Conservation (phyloP, 2,329 filamentous ascomycete species). For the Colletotrichum chlorophyti region DNA sequence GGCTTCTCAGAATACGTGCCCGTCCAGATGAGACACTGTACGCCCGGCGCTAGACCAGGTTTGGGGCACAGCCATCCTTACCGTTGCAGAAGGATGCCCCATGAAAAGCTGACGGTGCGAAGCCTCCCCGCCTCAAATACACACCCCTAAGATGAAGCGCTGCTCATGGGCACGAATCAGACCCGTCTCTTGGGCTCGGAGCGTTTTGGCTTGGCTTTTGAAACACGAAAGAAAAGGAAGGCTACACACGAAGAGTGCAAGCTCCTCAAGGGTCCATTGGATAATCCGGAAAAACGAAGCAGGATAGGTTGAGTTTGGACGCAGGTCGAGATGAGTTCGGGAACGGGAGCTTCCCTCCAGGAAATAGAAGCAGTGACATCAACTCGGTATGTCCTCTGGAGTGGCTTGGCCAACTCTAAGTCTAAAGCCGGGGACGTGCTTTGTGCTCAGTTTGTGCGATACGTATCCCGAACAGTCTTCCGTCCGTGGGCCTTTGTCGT, state of each 20-base stretch:
- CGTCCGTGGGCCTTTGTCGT: too few species aligned
- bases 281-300: too few species aligned
- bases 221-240: conserved; percentile 15
- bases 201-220: conserved; percentile 28
- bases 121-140: conserved; percentile 15
- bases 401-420: conserved; percentile 16
- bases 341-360: neutral
- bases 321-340: neutral
- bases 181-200: conserved; percentile 13
- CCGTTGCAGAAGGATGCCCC: conserved; percentile 6
- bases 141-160: conserved; percentile 16
- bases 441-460: too few species aligned
- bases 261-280: neutral
- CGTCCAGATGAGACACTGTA: conserved; percentile 8
- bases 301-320: too few species aligned
- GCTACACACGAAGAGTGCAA: neutral
- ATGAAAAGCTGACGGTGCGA: conserved; percentile 1
- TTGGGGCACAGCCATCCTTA: neutral
- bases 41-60: conserved; percentile 14
- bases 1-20: neutral
- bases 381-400: neutral
- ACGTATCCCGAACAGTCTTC: too few species aligned
- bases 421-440: neutral
- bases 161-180: conserved; percentile 10
- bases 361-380: conserved; percentile 4